Base-by-base conservation (phyloP, 2,329 filamentous ascomycete species). In the Monosporascus cannonballus region DNA sequence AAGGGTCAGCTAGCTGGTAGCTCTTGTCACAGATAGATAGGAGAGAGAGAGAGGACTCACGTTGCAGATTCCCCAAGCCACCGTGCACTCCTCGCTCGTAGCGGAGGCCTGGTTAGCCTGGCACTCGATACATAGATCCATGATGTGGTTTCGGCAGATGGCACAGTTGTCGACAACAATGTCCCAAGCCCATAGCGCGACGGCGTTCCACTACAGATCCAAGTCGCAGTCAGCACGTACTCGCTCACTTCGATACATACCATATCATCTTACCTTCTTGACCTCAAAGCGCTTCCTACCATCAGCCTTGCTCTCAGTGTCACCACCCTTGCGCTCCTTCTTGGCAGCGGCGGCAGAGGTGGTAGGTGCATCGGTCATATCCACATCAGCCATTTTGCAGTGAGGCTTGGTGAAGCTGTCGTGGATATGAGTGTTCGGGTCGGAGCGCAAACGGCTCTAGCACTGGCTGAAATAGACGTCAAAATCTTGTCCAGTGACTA, bases 131-230 rank as follows among this genome's bases (percentile, higher is more conserved):
- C 94, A 99, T 27, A 99, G 80, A 72, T 99, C 94, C 94, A 99
- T 99, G 73, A 99, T 99, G 72, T 99, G 94, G 71, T 99, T 99
- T 69, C 94, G 84, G 79, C 94, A 99, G 69, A 99, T 99, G 65
- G 94, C 94, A 70, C 94, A 99, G 80, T 99, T 99, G 75, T 99
- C 94, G 56, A 99, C 94, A 34, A 97, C 92, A 54, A 99, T 99
- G 69, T 99, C 94, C 94, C 94, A 99, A 0, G 94, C 94, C 94
- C 94, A 99, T 2, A 99, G 80, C 41, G 94, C 92, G 49, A 99
- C 94, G 0, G 94, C 94, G 65, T 97, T 97, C 94, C 94, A 99
- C 93, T 96, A 66, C 44, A 3, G 17, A 42, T 42, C 9, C 17
- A 24, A 7, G 39, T 42, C 39, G 24, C 53, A 6, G 49, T 59